These are phyloP conservation scores for Hypomontagnella submonticulosa DNA, from an alignment of 495 filamentous ascomycete genomes.

Conservation along the genomic window DNA sequence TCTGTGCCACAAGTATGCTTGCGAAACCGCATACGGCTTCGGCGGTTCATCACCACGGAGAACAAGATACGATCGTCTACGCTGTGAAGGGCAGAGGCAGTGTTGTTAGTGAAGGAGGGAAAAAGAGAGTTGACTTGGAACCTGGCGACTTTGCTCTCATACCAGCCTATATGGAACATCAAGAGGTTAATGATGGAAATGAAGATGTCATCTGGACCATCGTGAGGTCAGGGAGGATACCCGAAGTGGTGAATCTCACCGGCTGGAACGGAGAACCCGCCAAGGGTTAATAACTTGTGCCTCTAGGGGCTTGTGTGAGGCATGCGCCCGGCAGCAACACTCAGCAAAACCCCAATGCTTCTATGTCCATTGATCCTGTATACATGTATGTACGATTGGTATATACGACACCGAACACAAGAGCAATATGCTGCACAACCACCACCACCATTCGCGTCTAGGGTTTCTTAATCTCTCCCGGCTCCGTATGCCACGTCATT, in stretches of 20 bases:
- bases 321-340: constrained; percentile 7
- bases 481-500: constrained; percentile 11
- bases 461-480: background rate
- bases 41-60: constrained; percentile 65
- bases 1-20: constrained; percentile 64
- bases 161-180: constrained; percentile 65
- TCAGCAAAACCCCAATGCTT: constrained; percentile 17
- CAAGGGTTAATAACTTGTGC: constrained; percentile 12
- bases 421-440: constrained; percentile 14
- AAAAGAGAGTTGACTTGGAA: constrained; percentile 56
- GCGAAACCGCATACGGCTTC: constrained; percentile 63
- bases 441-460: constrained; percentile 1
- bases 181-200: constrained; percentile 67
- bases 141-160: constrained; percentile 67
- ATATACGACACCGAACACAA: constrained; percentile 19
- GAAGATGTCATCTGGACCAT: constrained; percentile 67
- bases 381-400: constrained; percentile 34
- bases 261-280: constrained; percentile 56
- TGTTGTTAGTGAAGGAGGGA: constrained; percentile 51
- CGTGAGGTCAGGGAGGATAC: constrained; percentile 60
- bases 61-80: constrained; percentile 67
- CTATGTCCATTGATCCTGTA: constrained; percentile 36
- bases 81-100: constrained; percentile 60
- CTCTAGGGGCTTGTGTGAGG: constrained; percentile 8
- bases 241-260: constrained; percentile 62